A percentile compares a stretch with the other conserved stretches of the same genome.
Conservation (phyloP, 305 asterid genomes). For the Plantago coronopus region DNA sequence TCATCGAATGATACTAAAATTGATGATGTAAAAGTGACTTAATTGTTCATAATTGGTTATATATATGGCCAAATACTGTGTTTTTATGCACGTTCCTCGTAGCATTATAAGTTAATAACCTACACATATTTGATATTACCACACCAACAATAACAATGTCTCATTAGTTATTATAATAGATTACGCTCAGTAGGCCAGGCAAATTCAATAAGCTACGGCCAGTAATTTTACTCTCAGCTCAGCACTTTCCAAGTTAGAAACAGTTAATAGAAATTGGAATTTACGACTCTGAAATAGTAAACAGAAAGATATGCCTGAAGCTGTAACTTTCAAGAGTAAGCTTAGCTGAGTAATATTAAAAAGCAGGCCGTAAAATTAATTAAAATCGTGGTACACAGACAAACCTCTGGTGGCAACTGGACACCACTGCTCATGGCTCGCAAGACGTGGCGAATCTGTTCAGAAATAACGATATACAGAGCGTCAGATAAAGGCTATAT, state of each 20-base stretch:
- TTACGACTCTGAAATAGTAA: neutral
- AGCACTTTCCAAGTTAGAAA: neutral
- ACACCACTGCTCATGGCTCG: slow-evolving; percentile 63
- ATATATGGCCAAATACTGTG: neutral
- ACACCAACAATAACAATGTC: neutral
- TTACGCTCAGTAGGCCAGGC: neutral
- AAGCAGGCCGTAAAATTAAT: neutral
- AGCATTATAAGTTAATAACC: neutral
- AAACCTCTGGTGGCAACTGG: slow-evolving; percentile 54
- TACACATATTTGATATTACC: no score
- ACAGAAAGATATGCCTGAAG: neutral
- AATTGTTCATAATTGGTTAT: no score
- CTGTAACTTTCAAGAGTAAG: no score
- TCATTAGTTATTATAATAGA: neutral
- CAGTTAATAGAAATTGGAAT: no score
- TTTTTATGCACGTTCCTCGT: neutral
- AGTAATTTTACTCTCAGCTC: neutral
- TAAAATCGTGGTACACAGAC: slow-evolving; percentile 14
- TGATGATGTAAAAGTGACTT: no score
- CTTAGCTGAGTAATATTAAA: no score
- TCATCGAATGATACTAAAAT: no score
- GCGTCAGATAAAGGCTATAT: neutral
- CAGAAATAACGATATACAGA: slow-evolving; percentile 2
- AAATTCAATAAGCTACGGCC: neutral
- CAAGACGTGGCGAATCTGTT: slow-evolving; percentile 62